Evolutionary conservation across 176 grass and related monocot genomes (phyloP).

Genomic region (Puccinellia tenuiflora): DNA sequence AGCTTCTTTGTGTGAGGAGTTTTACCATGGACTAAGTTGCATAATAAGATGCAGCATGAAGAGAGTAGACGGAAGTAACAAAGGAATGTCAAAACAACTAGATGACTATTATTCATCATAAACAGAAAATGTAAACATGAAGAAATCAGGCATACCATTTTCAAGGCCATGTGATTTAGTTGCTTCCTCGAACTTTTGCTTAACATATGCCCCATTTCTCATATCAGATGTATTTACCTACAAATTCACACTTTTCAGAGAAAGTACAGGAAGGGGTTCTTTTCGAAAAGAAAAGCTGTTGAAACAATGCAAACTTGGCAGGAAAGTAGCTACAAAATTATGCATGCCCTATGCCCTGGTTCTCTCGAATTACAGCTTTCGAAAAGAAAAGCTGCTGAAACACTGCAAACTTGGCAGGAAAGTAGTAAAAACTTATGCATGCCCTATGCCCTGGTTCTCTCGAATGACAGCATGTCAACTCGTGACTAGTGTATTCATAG

Average conservation of each 20-base stretch:
- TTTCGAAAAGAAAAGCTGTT: conserved; percentile 4
- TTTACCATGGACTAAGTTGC: neutral
- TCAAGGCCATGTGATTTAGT: conserved; percentile 83
- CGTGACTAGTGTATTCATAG: neutral
- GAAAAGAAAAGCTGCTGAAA: conserved; percentile 1
- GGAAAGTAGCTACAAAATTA: neutral
- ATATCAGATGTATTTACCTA: conserved; percentile 95
- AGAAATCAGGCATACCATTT: conserved; percentile 53
- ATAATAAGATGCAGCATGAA: conserved; percentile 16
- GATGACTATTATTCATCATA: neutral
- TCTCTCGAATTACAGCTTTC: too few relatives aligned
- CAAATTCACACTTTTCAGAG: conserved; percentile 16
- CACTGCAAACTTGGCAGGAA: neutral
- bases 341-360: neutral
- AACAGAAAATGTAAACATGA: conserved; percentile 7
- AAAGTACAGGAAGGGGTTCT: conserved; percentile 2
- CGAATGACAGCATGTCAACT: neutral
- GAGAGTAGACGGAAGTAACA: neutral
- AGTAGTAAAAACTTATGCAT: neutral
- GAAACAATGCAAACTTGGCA: neutral
- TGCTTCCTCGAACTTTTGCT: conserved; percentile 78
- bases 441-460: neutral
- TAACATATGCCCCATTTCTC: conserved; percentile 80
- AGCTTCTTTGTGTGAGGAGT: neutral
- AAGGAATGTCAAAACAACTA: neutral